Percentiles rank a stretch among this genome's conserved stretches.
These are phyloP conservation scores for Ascochyta clinopodiicola DNA, from an alignment of 2,329 filamentous ascomycete genomes.

Conservation along the genomic window DNA sequence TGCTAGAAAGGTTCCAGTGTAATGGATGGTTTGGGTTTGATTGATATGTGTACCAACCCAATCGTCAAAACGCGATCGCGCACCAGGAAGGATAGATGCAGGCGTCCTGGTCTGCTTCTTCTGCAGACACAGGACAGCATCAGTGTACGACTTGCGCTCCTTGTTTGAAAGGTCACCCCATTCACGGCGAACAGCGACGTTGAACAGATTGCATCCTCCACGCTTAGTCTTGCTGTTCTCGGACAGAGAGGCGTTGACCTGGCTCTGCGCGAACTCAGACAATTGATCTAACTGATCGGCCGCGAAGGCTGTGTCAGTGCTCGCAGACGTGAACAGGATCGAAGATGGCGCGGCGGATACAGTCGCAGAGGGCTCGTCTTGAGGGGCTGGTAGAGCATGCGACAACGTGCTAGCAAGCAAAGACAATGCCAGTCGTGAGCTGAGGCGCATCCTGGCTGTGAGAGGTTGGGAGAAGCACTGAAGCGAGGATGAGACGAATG, in stretches of 20 bases:
- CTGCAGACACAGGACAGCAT: conserved; percentile 46
- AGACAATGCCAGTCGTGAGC: conserved; percentile 27
- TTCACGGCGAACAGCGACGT: conserved; percentile 37
- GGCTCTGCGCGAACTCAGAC: conserved; percentile 27
- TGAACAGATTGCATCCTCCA: conserved; percentile 31
- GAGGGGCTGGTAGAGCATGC: conserved; percentile 33
- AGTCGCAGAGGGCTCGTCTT: conserved; percentile 18
- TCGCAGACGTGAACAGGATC: conserved; percentile 23
- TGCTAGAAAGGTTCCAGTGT: conserved; percentile 37
- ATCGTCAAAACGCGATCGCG: conserved; percentile 45
- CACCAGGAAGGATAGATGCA: conserved; percentile 35
- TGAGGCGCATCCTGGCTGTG: conserved; percentile 35
- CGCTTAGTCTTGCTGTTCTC: conserved; percentile 27
- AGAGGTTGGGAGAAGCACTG: not conserved
- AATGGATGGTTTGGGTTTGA: conserved; percentile 44
- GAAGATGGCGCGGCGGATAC: conserved; percentile 10
- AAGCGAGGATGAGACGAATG: conserved; percentile 1
- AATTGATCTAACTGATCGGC: conserved; percentile 33
- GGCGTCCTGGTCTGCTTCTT: conserved; percentile 40
- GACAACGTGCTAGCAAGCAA: conserved; percentile 33
- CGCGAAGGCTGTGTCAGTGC: conserved; percentile 30
- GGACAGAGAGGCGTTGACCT: conserved; percentile 24
- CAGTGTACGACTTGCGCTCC: conserved; percentile 45
- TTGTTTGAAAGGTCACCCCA: conserved; percentile 32
- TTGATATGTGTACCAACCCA: conserved; percentile 49